Conservation (phyloP, 2,329 filamentous ascomycete species). For the Fusarium nygamai region DNA sequence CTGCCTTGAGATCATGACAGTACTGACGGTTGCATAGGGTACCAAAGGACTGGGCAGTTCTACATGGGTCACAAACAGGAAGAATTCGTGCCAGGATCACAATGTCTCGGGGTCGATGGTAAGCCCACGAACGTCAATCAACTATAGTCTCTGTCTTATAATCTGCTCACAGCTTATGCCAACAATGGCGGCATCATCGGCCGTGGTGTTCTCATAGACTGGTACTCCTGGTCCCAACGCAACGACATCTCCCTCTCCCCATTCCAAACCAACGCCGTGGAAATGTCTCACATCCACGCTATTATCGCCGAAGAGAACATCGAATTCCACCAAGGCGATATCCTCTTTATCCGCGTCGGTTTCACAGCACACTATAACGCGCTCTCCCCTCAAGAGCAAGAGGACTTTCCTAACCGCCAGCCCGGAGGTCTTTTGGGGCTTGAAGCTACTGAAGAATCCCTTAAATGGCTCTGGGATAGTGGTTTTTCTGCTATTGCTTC, state of each 20-base stretch:
- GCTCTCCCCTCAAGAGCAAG: background rate
- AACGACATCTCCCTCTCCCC: background rate
- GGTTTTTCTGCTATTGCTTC: background rate
- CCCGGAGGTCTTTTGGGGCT: background rate
- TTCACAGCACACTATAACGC: background rate
- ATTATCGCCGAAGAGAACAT: background rate
- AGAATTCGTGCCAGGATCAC: background rate
- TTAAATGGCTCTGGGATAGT: background rate
- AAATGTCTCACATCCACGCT: background rate
- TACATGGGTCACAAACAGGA: background rate
- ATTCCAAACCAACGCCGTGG: background rate
- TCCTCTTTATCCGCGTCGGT: background rate
- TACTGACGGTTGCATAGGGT: background rate
- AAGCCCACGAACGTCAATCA: background rate
- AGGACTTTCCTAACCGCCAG: background rate
- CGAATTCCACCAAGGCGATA: background rate
- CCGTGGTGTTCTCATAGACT: background rate
- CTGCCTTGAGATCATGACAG: background rate
- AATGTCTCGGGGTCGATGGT: background rate
- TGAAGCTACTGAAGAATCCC: background rate
- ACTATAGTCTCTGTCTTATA: background rate
- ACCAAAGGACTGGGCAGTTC: background rate
- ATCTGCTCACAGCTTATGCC: background rate
- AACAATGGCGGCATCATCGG: background rate
- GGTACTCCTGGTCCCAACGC: background rate